Evolutionary conservation across 192 early-diverging fungal species (phyloP).

Genomic region (Rhizoclosmatium globosum): DNA sequence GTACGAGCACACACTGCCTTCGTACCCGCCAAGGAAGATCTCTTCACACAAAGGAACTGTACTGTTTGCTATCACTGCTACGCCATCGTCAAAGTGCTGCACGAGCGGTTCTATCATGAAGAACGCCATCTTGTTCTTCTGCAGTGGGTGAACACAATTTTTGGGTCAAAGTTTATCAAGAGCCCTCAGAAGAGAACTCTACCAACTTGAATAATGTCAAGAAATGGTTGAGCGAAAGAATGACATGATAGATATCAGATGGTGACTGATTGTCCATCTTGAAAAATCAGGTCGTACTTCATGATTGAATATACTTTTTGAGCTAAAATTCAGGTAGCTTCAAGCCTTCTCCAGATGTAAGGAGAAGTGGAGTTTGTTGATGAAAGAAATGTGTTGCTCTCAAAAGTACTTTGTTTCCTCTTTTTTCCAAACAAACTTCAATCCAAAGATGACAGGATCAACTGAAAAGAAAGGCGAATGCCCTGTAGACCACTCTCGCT

Average conservation of each 20-base stretch:
- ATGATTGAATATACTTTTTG: no score
- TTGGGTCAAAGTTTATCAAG: no score
- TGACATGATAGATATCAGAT: no score
- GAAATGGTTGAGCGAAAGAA: no score
- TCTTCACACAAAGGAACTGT: slow-evolving; percentile 1
- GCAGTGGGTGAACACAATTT: no score
- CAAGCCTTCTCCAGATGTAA: background rate
- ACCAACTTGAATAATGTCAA: no score
- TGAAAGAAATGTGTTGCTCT: background rate
- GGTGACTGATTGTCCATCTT: no score
- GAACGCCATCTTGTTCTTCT: background rate
- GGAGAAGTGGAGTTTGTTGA: background rate
- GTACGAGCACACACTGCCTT: background rate
- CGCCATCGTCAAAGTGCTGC: background rate
- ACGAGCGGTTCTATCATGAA: background rate
- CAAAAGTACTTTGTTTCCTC: background rate
- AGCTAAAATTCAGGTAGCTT: no score
- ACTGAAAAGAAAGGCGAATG: slow-evolving; percentile 44
- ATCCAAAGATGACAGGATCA: no score
- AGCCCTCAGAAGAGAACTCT: no score
- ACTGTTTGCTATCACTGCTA: background rate
- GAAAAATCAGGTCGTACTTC: no score
- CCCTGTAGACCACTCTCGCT: slow-evolving; percentile 63
- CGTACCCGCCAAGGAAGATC: background rate
- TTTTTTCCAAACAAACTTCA: background rate